phyloP scores from a whole-genome alignment of 2,329 filamentous ascomycete species.

The Didymella keratinophila region DNA sequence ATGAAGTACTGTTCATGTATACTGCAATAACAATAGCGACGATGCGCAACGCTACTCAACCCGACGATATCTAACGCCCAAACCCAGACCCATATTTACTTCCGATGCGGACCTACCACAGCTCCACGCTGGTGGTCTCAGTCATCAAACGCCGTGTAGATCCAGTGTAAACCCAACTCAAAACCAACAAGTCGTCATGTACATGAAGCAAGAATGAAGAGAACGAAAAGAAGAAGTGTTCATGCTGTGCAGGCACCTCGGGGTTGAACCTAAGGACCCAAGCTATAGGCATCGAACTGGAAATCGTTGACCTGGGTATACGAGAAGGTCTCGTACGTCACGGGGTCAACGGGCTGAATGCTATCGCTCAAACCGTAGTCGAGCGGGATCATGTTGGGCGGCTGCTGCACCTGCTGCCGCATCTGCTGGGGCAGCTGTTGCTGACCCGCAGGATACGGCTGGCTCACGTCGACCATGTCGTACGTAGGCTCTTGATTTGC shows the following conservation, averaged over 20 bases:
- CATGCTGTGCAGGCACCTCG: conserved; percentile 7
- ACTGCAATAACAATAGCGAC: conserved; percentile 1
- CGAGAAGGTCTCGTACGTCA: conserved; percentile 30
- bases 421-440: conserved; percentile 5
- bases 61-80: background rate
- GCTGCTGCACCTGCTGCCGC: conserved; percentile 11
- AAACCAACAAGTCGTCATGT: conserved; percentile 14
- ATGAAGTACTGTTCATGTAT: background rate
- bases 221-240: background rate
- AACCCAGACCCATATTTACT: background rate
- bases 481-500: background rate
- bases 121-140: conserved; percentile 36
- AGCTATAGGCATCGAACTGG: conserved; percentile 37
- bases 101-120: conserved; percentile 39
- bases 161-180: background rate
- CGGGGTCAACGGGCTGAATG: conserved; percentile 31
- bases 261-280: conserved; percentile 26
- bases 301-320: conserved; percentile 34
- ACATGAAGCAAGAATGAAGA: conserved; percentile 19
- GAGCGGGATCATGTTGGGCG: conserved; percentile 8
- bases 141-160: conserved; percentile 24
- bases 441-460: conserved; percentile 9
- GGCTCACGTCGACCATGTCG: conserved; percentile 5
- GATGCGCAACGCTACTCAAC: background rate
- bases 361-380: conserved; percentile 24